Evolutionary conservation across 805 yeast species (phyloP).

Genomic region (Candida anglica): DNA sequence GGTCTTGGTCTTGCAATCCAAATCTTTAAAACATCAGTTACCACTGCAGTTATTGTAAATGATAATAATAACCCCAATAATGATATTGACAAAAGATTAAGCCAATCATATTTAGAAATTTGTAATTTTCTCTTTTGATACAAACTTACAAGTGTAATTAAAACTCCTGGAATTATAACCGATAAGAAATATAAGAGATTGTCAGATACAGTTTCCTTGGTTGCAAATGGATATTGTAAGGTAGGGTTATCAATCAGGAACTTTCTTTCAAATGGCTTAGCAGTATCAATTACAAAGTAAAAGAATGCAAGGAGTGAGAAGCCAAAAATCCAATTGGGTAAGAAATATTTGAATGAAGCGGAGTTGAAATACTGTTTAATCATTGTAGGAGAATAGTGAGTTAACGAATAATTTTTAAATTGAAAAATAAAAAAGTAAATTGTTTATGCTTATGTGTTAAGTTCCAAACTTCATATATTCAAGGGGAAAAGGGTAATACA

Average conservation of each 20-base stretch:
- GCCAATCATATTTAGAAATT: constrained; percentile 8
- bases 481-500: no score
- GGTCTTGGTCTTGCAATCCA: constrained; percentile 42
- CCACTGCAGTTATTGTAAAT: constrained; percentile 22
- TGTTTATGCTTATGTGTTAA: neutral
- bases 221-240: constrained; percentile 28
- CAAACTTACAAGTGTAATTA: constrained; percentile 13
- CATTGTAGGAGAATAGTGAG: no score
- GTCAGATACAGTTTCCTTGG: constrained; percentile 26
- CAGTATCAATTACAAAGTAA: constrained; percentile 16
- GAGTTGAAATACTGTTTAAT: constrained; percentile 4
- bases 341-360: constrained; percentile 9
- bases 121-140: constrained; percentile 1
- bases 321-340: constrained; percentile 23
- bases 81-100: constrained; percentile 26
- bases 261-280: constrained; percentile 25
- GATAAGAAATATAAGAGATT: constrained; percentile 25
- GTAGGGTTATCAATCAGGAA: constrained; percentile 23
- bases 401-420: no score
- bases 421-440: neutral
- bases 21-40: constrained; percentile 35
- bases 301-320: constrained; percentile 13
- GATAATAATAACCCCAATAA: constrained; percentile 26
- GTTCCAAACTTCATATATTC: no score
- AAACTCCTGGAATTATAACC: constrained; percentile 19